Conservation (phyloP, 2,329 filamentous ascomycete species). For the Fusarium begoniae region DNA sequence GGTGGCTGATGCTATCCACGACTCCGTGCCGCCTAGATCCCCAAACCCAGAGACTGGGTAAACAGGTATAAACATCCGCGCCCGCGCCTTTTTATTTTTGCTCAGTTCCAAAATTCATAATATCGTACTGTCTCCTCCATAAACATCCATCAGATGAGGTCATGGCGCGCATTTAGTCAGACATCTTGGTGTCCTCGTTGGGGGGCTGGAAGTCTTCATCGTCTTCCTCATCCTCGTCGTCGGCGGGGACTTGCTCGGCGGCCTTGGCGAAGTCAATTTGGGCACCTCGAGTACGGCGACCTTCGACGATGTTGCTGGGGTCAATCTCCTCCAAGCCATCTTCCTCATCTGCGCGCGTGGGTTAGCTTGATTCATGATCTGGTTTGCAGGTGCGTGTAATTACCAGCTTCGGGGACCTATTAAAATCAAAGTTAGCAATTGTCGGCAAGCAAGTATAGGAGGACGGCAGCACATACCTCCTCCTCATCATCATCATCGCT, state of each 20-base stretch:
- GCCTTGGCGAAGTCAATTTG: constrained; percentile 94
- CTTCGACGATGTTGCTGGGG: constrained; percentile 82
- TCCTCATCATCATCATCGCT: constrained; percentile 46
- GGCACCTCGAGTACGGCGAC: constrained; percentile 87
- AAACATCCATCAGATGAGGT: background rate
- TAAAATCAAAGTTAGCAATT: constrained; percentile 37
- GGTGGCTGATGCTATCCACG: constrained; percentile 31
- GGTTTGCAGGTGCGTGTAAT: constrained; percentile 16
- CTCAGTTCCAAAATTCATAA: constrained; percentile 35
- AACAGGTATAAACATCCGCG: constrained; percentile 30
- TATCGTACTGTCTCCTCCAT: constrained; percentile 24
- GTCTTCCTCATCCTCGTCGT: constrained; percentile 84
- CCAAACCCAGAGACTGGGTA: constrained; percentile 19
- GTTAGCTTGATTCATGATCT: constrained; percentile 40
- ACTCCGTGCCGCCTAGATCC: constrained; percentile 33
- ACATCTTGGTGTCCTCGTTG: constrained; percentile 74
- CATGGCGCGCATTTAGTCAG: constrained; percentile 42
- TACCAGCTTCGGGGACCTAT: constrained; percentile 46
- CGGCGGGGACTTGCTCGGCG: constrained; percentile 77
- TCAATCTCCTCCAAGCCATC: constrained; percentile 94
- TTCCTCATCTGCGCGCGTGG: constrained; percentile 65
- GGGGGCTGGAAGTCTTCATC: constrained; percentile 74
- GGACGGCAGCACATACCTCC: constrained; percentile 38
- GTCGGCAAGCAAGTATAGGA: background rate
- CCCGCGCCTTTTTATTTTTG: constrained; percentile 30